These are phyloP conservation scores for Amanita rubescens DNA, from an alignment of 768 basidiomycete species.

Conservation along the genomic window DNA sequence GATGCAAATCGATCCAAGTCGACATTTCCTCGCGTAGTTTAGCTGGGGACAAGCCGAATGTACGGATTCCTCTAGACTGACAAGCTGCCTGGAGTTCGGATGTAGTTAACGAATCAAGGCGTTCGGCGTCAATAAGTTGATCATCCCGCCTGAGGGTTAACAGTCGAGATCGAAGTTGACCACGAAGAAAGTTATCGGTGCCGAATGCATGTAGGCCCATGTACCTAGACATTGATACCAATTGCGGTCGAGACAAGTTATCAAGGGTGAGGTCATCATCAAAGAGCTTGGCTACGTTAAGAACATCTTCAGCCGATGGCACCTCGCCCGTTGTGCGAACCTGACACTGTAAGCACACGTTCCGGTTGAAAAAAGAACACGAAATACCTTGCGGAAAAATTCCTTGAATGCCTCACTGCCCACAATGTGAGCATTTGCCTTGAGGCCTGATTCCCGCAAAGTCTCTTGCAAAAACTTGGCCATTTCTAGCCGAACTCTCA, in stretches of 20 bases:
- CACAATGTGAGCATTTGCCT: constrained; percentile 88
- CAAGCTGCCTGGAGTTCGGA: constrained; percentile 90
- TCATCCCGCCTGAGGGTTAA: constrained; percentile 85
- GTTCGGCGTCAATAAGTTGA: constrained; percentile 85
- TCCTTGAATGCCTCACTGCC: constrained; percentile 96
- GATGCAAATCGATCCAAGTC: constrained; percentile 89
- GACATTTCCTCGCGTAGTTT: constrained; percentile 82
- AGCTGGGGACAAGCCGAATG: constrained; percentile 79
- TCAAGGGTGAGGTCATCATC: constrained; percentile 97
- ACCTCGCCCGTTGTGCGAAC: constrained; percentile 93
- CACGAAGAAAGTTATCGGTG: constrained; percentile 96
- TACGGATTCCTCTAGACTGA: constrained; percentile 90
- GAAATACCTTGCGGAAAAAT: constrained; percentile 91
- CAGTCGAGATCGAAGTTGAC: constrained; percentile 79
- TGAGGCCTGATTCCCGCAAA: constrained; percentile 86
- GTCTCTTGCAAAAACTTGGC: constrained; percentile 99
- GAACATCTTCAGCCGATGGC: constrained; percentile 81
- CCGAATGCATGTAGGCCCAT: constrained; percentile 99
- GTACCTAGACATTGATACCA: constrained; percentile 95
- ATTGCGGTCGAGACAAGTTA: constrained; percentile 96
- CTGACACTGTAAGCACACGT: constrained; percentile 24
- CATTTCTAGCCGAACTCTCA: constrained; percentile 94
- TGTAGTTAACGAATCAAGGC: constrained; percentile 84
- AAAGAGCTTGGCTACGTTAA: constrained; percentile 94
- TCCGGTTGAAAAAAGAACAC: not conserved